Evolutionary conservation across 2,329 filamentous ascomycete species (phyloP), one percentile per base, ranked within the genome.

Genomic region (Alternaria gaisen): DNA sequence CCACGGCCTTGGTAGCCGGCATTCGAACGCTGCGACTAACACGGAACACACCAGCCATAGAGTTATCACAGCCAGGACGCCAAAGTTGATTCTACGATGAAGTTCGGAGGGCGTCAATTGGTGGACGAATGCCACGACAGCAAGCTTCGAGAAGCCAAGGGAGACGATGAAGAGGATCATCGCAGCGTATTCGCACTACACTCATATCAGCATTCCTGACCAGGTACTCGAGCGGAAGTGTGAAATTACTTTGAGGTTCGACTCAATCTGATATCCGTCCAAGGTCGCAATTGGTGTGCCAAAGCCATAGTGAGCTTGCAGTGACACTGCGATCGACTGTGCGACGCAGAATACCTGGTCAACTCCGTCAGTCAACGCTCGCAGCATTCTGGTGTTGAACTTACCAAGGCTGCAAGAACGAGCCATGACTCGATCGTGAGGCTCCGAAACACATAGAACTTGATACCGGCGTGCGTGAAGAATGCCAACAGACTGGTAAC

Each of bases 61-160:
- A 9, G 34, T 42, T 8, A 60, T 24, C 42, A 68, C 36, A 16
- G 8, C 53, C 10, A 65, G 56, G 3, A 70, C 28, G 4, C 42
- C 61, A 10, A 63, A 61, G 43, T 69, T 70, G 32, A 71, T 60
- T 43, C 43, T 60, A 12, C 51, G 61, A 46, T 71, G 58, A 4
- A 63, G 20, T 12, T 53, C 48, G 3, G 63, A 69, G 4, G 72
- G 69, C 1, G 69, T 67, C 22, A 76, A 56, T 26, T 58, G 63
- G 18, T 68, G 56, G 5, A 73, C 64, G 38, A 76, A 73, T 8
- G 69, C 65, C 16, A 70, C 61, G 30, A 75, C 60, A 26, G 68
- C 67, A 11, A 76, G 60, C 46, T 75, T 76, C 11, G 73, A 72
- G 41, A 74, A 66, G 11, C 69, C 68, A 18, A 75, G 60, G 30